phyloP scores from a whole-genome alignment of 352 stramenopile species.

The Globisporangium emineosum region DNA sequence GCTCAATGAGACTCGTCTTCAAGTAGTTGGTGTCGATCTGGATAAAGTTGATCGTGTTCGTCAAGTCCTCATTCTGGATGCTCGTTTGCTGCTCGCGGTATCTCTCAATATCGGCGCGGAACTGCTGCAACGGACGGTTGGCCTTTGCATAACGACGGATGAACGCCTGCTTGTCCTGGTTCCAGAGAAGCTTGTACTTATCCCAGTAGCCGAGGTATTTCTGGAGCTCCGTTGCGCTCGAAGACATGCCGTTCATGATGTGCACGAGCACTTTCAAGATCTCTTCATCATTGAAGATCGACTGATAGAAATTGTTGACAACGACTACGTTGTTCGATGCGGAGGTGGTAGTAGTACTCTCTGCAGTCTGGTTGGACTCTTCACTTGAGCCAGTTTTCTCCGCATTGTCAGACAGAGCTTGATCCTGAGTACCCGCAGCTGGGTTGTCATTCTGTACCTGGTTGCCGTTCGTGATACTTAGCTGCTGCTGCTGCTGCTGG shows the following conservation, averaged over 20 bases:
- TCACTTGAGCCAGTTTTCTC: constrained; percentile 1
- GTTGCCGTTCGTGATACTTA: constrained; percentile 15
- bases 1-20: constrained; percentile 89
- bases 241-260: constrained; percentile 96
- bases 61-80: constrained; percentile 91
- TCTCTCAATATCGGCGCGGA: constrained; percentile 90
- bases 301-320: constrained; percentile 88
- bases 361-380: constrained; percentile 5
- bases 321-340: background rate
- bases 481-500: constrained; percentile 16
- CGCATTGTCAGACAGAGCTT: background rate
- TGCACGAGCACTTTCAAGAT: constrained; percentile 94
- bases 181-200: constrained; percentile 93
- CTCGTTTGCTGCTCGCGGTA: constrained; percentile 90
- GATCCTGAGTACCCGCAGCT: background rate
- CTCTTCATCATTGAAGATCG: constrained; percentile 95
- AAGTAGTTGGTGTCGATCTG: constrained; percentile 93
- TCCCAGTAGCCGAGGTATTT: constrained; percentile 96
- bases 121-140: constrained; percentile 90
- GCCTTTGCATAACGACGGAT: constrained; percentile 95
- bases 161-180: constrained; percentile 94
- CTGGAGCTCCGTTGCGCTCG: constrained; percentile 90
- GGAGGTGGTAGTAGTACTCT: background rate
- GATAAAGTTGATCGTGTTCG: constrained; percentile 94
- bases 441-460: constrained; percentile 18